A percentile compares a stretch with the other conserved stretches of the same genome.
Evolutionary conservation across 305 asterid genomes (phyloP).

Genomic region (Fraxinus velutina): DNA sequence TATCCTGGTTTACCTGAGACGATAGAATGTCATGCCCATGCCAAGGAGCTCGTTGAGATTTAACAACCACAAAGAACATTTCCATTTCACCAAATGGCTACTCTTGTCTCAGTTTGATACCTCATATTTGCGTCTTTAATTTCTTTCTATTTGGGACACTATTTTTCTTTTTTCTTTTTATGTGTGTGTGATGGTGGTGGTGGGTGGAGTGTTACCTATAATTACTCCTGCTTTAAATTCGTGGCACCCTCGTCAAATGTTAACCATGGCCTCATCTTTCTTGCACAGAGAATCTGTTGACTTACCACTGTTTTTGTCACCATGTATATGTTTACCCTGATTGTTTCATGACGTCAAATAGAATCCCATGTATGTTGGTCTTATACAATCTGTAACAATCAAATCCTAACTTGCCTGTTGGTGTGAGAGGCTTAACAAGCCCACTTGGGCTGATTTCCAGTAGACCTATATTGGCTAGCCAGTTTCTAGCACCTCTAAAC

Average conservation of each 20-base stretch:
- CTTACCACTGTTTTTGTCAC: neutral
- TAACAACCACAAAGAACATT: neutral
- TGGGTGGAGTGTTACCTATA: neutral
- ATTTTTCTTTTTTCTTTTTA: neutral
- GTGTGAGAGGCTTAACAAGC: neutral
- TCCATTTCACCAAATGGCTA: neutral
- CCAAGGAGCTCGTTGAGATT: neutral
- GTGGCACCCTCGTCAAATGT: neutral
- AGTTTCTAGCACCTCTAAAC: neutral
- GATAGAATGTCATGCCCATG: neutral
- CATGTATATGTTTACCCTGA: neutral
- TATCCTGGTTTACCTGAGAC: neutral
- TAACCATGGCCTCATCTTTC: neutral
- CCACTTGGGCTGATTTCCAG: neutral
- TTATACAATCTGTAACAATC: neutral
- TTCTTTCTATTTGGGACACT: neutral
- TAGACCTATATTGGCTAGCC: neutral
- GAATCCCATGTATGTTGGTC: neutral
- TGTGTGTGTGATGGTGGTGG: neutral
- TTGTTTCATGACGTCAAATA: neutral
- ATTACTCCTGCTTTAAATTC: neutral
- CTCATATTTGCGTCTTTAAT: neutral
- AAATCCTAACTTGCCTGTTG: neutral
- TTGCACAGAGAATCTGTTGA: neutral
- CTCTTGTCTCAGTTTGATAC: neutral